Conservation (phyloP, 345 rosid genomes). For the Eucalyptus urophylla region DNA sequence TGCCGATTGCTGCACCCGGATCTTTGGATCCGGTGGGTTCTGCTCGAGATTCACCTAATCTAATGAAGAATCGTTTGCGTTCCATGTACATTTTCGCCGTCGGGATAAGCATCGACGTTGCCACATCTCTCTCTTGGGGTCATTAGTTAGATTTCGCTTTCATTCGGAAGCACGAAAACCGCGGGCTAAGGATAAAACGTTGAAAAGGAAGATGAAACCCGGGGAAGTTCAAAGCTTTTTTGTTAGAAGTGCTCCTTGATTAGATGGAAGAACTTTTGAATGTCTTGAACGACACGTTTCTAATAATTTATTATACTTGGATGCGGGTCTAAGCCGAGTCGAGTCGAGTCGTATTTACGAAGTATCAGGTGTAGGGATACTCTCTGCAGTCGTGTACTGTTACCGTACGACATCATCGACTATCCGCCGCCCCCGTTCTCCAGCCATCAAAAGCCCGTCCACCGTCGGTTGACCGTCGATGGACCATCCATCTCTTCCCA, state of each 20-base stretch:
- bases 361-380: background rate
- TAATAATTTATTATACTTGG: background rate
- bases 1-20: background rate
- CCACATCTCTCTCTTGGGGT: background rate
- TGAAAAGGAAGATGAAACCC: background rate
- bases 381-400: background rate
- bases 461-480: background rate
- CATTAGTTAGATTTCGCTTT: background rate
- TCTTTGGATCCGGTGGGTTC: background rate
- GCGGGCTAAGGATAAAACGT: background rate
- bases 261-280: background rate
- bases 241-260: background rate
- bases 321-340: background rate
- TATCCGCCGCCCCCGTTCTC: background rate
- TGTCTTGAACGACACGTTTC: background rate
- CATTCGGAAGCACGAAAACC: background rate
- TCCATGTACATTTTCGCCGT: background rate
- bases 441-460: background rate
- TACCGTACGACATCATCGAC: background rate
- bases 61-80: background rate
- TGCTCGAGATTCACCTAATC: background rate
- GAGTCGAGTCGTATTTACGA: background rate
- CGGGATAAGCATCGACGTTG: background rate
- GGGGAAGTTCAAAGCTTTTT: background rate
- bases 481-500: background rate